Base-by-base conservation (phyloP, 1,284 basidiomycete genomes). In the Boletus mariae region DNA sequence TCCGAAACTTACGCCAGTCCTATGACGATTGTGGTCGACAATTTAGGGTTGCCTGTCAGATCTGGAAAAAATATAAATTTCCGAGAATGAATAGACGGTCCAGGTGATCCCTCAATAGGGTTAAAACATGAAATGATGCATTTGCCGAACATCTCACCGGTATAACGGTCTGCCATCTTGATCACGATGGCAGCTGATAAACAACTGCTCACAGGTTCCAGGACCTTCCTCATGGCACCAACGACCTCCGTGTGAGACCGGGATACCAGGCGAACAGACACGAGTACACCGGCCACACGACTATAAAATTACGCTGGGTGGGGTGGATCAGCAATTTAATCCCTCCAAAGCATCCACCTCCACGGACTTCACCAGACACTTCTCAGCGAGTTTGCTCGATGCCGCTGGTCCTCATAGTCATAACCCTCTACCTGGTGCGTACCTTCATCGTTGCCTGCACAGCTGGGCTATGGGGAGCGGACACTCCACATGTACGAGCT, bases 231-330 rank as follows among this genome's bases (percentile, higher is more conserved):
- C 98, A 43, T 95, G 93, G 47, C 77, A 94, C 34, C 80, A 93
- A 42, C 94, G 97, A 87, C 85, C 12, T 91, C 94, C 76, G 97
- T 49, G 80, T 81, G 57, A 32, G 90, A 91, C 68, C 79, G 38
- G 49, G 50, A 51, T 50, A 42, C 47, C 45, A 52, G 53, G 55
- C 42, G 47, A 41, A 38, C 47, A 29, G 53, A 50, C 62, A 64
- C 63, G 58, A 58, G 55, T 45, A 49, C 53, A 49, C 47, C 35
- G 51, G 37, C 51, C 49, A 28, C 52, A 55, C 17, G 47, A 45
- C 64, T 66, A 66, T 66, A 65, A 69, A 69, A 54, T 48, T 10
- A 56, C 51, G 35, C 38, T 34, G 43, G 53, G 44, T 48, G 43
- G 54, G 46, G 58, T 5, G 61, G 44, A 45, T 54, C 47, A 57